Evolutionary conservation across 139 green algal genomes (phyloP).

Genomic region (Dunaliella primolecta): DNA sequence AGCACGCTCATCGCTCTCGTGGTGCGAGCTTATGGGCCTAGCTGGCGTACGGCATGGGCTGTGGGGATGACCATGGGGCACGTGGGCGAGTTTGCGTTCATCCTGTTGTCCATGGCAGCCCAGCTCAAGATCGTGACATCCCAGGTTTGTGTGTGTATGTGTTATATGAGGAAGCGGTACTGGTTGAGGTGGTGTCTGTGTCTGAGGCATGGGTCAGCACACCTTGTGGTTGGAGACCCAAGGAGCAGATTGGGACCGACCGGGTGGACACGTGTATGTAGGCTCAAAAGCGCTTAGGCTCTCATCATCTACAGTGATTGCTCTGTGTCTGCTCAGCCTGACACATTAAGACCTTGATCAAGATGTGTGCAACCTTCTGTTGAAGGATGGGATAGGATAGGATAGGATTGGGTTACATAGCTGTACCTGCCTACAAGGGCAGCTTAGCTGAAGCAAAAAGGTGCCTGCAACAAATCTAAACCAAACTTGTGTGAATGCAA

Average conservation of each 20-base stretch:
- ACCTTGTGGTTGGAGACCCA: background rate
- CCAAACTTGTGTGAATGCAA: too few relatives aligned
- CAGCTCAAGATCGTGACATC: slow-evolving; percentile 71
- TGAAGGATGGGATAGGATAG: too few relatives aligned
- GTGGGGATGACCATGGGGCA: slow-evolving; percentile 89
- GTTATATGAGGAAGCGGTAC: background rate
- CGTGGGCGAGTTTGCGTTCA: slow-evolving; percentile 94
- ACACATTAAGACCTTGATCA: too few relatives aligned
- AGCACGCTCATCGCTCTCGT: slow-evolving; percentile 72
- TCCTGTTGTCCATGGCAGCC: slow-evolving; percentile 84
- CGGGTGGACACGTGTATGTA: background rate
- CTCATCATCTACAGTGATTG: background rate
- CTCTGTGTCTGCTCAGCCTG: background rate
- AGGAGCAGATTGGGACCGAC: background rate
- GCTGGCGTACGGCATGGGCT: slow-evolving; percentile 45
- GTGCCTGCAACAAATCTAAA: too few relatives aligned
- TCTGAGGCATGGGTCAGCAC: background rate
- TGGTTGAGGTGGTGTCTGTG: background rate
- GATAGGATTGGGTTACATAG: too few relatives aligned
- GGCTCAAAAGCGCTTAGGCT: background rate
- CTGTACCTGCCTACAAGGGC: too few relatives aligned
- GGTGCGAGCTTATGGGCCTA: slow-evolving; percentile 53
- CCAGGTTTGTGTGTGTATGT: slow-evolving; percentile 39
- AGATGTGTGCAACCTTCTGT: too few relatives aligned
- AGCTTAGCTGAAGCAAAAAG: too few relatives aligned